Base-by-base conservation (phyloP, 306 rosid genomes). In the Rubus idaeus region DNA sequence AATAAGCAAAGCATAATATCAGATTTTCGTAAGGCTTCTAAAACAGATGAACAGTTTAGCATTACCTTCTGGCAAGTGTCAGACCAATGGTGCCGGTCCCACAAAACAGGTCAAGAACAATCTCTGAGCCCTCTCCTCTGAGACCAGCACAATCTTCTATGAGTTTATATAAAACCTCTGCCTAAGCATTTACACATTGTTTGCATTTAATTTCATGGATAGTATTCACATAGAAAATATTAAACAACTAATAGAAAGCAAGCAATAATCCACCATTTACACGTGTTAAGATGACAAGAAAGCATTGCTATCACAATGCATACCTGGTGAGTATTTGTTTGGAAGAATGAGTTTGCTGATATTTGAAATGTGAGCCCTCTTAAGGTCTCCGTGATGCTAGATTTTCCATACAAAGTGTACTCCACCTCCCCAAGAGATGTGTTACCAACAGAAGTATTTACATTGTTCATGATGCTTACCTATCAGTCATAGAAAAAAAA, bases 51-150 rank as follows among this genome's bases (percentile, higher is more conserved):
- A 61, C 37, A 56, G 45, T 60, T 35, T 52, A 71, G 49, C 73
- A 20, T 70, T 81, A 95, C 98, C 95, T 89, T 87, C 81, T 84
- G 53, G 98, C 98, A 68, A 95, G 95, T 55, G 97, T 85, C 78
- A 95, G 86, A 83, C 98, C 97, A 71, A 95, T 95, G 60, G 98
- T 92, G 74, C 98, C 98, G 14, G 98, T 95, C 77, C 97, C 98
- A 87, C 98, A 95, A 88, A 95, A 95, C 77, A 95, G 84, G 89
- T 95, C 98, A 73, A 95, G 98, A 78, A 95, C 91, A 83, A 89
- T 44, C 86, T 95, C 97, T 35, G 97, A 92, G 77, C 91, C 91
- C 78, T 95, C 96, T 75, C 96, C 97, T 75, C 47, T 87, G 77
- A 95, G 85, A 70, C 88, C 90, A 84, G 92, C 95, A 86, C 87